phyloP scores from a whole-genome alignment of 1,139 yeast genomes.

The Debaryomyces nepalensis region DNA sequence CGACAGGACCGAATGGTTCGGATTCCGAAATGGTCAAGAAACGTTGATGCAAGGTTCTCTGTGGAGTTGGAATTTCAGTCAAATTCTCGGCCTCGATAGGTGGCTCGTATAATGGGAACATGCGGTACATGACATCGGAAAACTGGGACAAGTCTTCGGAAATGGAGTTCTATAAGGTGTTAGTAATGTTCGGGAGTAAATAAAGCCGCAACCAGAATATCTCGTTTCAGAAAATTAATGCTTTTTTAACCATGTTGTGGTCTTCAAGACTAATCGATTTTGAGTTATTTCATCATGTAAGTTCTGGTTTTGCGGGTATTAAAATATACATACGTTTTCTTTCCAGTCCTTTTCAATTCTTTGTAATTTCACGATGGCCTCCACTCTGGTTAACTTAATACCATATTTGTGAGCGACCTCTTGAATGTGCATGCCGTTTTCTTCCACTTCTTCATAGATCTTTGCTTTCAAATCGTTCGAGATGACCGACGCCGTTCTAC shows the following conservation, averaged over 20 bases:
- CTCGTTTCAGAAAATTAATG: slow-evolving; percentile 17
- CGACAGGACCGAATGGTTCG: slow-evolving; percentile 96
- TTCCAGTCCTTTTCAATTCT: slow-evolving; percentile 66
- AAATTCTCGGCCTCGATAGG: slow-evolving; percentile 62
- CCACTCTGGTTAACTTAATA: slow-evolving; percentile 81
- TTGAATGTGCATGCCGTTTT: slow-evolving; percentile 61
- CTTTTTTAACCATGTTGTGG: slow-evolving; percentile 60
- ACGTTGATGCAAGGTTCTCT: slow-evolving; percentile 79
- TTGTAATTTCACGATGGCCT: slow-evolving; percentile 75
- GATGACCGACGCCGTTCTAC: slow-evolving; percentile 68
- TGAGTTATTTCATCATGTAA: slow-evolving; percentile 50
- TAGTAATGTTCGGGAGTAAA: slow-evolving; percentile 28
- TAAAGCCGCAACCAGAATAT: neutral
- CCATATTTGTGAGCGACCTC: slow-evolving; percentile 82
- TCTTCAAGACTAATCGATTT: slow-evolving; percentile 84
- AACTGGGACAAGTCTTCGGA: slow-evolving; percentile 57
- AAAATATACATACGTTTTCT: slow-evolving; percentile 57
- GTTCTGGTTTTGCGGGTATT: neutral
- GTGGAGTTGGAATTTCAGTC: slow-evolving; percentile 94
- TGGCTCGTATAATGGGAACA: slow-evolving; percentile 75
- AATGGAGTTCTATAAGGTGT: slow-evolving; percentile 46
- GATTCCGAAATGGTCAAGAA: slow-evolving; percentile 91
- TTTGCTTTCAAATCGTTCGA: slow-evolving; percentile 60
- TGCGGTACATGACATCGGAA: slow-evolving; percentile 66
- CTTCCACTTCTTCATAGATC: slow-evolving; percentile 61